A percentile compares a stretch with the other conserved stretches of the same genome.
These are phyloP conservation scores for Fusarium sp. DNA, from an alignment of 2,329 filamentous ascomycete species.

Conservation along the genomic window DNA sequence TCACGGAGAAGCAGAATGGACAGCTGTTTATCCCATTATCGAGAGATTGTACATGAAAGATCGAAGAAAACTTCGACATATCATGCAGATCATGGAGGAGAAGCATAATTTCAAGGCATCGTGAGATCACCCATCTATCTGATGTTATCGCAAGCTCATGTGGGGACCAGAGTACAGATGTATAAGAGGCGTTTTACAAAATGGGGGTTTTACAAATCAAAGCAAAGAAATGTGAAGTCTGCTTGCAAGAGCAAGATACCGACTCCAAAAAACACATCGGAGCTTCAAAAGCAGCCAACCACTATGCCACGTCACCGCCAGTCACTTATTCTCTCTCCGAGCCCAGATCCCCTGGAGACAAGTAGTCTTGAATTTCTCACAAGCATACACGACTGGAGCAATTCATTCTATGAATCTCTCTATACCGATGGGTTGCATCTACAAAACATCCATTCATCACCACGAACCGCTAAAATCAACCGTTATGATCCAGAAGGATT, in stretches of 20 bases:
- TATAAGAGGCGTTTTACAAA: conserved; percentile 28
- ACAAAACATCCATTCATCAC: too few relatives aligned
- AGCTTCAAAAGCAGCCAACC: neutral
- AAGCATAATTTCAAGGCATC: conserved; percentile 24
- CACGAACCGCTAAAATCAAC: neutral
- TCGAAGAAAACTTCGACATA: conserved; percentile 14
- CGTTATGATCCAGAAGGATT: conserved; percentile 17
- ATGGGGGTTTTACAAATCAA: conserved; percentile 26
- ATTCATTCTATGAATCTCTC: conserved; percentile 4
- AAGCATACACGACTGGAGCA: conserved; percentile 12
- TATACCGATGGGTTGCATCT: neutral
- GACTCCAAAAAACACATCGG: neutral
- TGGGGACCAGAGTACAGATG: neutral
- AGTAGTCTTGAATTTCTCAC: conserved; percentile 6
- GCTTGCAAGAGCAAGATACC: rapidly evolving
- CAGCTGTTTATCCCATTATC: neutral
- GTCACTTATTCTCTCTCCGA: neutral
- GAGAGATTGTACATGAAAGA: conserved; percentile 14
- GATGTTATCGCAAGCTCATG: neutral
- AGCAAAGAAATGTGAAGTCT: neutral
- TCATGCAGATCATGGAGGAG: conserved; percentile 23
- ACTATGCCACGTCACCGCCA: neutral
- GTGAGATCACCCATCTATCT: neutral
- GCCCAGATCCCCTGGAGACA: neutral
- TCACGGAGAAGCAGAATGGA: conserved; percentile 19